Base-by-base conservation (phyloP, 495 filamentous ascomycete genomes). In the Pseudoneurospora amorphoporcata region DNA sequence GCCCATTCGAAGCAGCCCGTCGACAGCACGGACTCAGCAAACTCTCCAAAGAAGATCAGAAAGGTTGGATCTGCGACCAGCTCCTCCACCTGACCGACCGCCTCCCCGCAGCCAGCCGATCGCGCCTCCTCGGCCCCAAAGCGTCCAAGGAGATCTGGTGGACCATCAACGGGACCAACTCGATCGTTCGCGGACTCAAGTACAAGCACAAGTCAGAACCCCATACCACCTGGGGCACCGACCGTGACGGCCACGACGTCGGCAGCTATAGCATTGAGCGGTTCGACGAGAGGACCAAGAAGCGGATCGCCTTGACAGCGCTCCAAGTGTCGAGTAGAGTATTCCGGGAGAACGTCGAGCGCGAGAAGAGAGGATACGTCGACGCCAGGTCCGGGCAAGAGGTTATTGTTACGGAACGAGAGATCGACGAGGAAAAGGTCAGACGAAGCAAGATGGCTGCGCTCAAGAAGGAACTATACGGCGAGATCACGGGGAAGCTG, bases 401-500 rank as follows among this genome's bases (percentile, higher is more conserved):
- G 10, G 72, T 74, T 8, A 74, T 80, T 35, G 72, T 80, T 8
- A 79, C 79, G 8, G 82, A 84, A 23, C 75, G 76, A 19, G 83
- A 85, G 68, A 43, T 85, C n/a, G 75, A 83, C 40, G 81, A 82
- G n/a, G 86, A 88, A 74, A 82, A 73, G 41, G 71, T 74, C 40
- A 73, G 84, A 39, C 72, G 86, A 29, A 75, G 79, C 32, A 79
- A 84, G 73, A 87, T 88, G 82, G 82, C 84, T 0, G 39, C 40
- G 16, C 73, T 86, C 74, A 76, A 72, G 45, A 78, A 74, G 53
- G 81, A 84, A 68, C 74, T 87, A 32, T 83, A 85, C 45, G 85
- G 86, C 17, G 78, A 78, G 29, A 82, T 77, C 75, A 77, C 77
- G 65, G 80, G 81, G 39, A 71, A 77, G 75, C 94, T 97, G 81